These are phyloP conservation scores for Novakomyces olei DNA, from an alignment of 805 yeast species.

Conservation along the genomic window DNA sequence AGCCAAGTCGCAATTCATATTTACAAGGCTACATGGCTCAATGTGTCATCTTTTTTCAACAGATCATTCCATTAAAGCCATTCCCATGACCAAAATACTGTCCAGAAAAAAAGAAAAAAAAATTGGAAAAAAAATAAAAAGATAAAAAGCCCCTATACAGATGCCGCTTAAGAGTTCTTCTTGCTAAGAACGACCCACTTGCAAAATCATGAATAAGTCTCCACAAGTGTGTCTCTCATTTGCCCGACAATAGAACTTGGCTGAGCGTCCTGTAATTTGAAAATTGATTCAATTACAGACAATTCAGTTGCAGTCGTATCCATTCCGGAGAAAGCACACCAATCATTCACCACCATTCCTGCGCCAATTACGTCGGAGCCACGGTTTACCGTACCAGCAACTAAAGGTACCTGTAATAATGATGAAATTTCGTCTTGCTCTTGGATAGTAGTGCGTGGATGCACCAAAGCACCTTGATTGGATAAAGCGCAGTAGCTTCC, in stretches of 20 bases:
- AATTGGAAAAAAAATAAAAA: no score
- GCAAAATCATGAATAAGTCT: conserved; percentile 49
- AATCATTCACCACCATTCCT: conserved; percentile 95
- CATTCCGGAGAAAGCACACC: conserved; percentile 89
- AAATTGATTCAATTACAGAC: conserved; percentile 88
- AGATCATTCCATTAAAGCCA: no score
- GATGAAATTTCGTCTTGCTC: conserved; percentile 97
- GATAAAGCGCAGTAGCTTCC: conserved; percentile 90
- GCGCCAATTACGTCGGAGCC: conserved; percentile 97
- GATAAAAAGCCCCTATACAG: no score
- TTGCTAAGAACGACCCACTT: neutral
- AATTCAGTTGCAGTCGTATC: conserved; percentile 98
- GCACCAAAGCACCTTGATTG: conserved; percentile 95
- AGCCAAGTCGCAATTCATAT: no score
- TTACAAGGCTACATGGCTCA: no score
- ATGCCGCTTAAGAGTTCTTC: no score
- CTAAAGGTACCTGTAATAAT: conserved; percentile 85
- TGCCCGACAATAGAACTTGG: conserved; percentile 69
- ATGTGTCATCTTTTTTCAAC: no score
- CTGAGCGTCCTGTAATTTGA: conserved; percentile 76
- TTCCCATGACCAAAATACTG: no score
- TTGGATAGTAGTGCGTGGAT: conserved; percentile 89
- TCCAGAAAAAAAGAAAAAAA: no score
- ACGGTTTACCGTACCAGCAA: conserved; percentile 95
- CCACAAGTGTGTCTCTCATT: conserved; percentile 78